A percentile compares a stretch with the other conserved stretches of the same genome.
These are phyloP conservation scores for Calendula officinalis DNA, from an alignment of 129 eudicot species.

Conservation along the genomic window DNA sequence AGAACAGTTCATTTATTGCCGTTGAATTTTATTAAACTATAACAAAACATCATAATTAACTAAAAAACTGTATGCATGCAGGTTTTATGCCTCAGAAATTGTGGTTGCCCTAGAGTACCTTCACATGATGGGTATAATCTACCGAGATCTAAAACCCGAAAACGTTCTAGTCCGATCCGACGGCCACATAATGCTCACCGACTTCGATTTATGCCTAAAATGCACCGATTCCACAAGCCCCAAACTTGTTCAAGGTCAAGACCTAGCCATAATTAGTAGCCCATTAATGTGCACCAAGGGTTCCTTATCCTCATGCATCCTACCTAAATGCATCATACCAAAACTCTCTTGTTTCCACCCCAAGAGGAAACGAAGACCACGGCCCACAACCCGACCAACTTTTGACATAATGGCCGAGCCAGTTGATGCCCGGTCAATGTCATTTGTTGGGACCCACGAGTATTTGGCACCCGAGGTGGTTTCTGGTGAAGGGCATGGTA, in stretches of 20 bases:
- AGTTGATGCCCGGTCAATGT: conserved; percentile 69
- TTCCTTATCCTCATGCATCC: conserved; percentile 34
- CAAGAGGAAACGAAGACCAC: conserved; percentile 19
- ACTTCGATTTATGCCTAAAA: conserved; percentile 69
- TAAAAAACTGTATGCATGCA: conserved; percentile 19
- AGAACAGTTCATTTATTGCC: no score
- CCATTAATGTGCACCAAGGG: conserved; percentile 20
- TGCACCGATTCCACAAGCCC: conserved; percentile 47
- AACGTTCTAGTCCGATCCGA: conserved; percentile 66
- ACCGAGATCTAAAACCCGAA: conserved; percentile 75
- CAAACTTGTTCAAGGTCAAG: conserved; percentile 49
- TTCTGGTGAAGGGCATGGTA: conserved; percentile 78
- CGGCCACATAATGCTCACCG: conserved; percentile 77
- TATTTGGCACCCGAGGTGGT: conserved; percentile 76
- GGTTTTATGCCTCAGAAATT: conserved; percentile 83
- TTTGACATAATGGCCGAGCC: conserved; percentile 66
- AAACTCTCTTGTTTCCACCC: conserved; percentile 41
- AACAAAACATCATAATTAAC: no score
- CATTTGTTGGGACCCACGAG: conserved; percentile 85
- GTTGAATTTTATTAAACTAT: no score
- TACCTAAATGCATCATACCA: conserved; percentile 50
- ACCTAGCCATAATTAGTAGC: conserved; percentile 13
- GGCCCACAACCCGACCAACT: conserved; percentile 25
- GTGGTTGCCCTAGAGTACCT: conserved; percentile 76
- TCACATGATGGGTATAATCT: conserved; percentile 72